Conservation (phyloP, 2,329 filamentous ascomycete genomes). For the Sporothrix pseudoabietina region DNA sequence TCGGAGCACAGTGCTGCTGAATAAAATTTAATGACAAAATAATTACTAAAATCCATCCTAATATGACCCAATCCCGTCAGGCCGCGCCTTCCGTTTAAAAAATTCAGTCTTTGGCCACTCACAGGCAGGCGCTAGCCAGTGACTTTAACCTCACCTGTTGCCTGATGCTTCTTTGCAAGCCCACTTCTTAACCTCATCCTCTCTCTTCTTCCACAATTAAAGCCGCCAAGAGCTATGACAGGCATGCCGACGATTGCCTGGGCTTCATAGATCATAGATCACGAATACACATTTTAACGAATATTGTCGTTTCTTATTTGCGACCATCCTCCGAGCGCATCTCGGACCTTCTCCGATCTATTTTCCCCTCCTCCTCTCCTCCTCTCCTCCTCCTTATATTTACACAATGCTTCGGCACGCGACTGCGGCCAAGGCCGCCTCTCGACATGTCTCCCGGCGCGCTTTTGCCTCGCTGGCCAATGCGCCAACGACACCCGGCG, state of each 20-base stretch:
- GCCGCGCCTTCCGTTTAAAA: conserved; percentile 28
- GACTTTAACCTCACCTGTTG: conserved; percentile 24
- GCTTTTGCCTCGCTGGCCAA: conserved; percentile 53
- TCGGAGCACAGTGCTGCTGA: background rate
- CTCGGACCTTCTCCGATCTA: background rate
- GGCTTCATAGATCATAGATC: conserved; percentile 27
- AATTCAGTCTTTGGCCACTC: conserved; percentile 27
- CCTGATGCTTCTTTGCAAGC: background rate
- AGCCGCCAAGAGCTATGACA: conserved; percentile 29
- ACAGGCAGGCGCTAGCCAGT: conserved; percentile 23
- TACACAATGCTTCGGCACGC: conserved; percentile 28
- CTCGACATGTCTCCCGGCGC: conserved; percentile 21
- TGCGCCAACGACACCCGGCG: conserved; percentile 72
- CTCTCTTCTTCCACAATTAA: conserved; percentile 3
- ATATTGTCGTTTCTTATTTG: background rate
- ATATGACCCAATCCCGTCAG: background rate
- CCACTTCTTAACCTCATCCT: background rate
- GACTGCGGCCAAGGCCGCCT: conserved; percentile 23
- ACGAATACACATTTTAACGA: background rate
- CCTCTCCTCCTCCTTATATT: background rate
- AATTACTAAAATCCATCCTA: background rate
- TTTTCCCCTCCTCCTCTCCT: background rate
- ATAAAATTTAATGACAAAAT: conserved; percentile 11
- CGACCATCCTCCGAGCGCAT: background rate
- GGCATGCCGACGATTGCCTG: conserved; percentile 33